These are phyloP conservation scores for Mycena amicta DNA, from an alignment of 768 basidiomycete genomes.

Conservation along the genomic window DNA sequence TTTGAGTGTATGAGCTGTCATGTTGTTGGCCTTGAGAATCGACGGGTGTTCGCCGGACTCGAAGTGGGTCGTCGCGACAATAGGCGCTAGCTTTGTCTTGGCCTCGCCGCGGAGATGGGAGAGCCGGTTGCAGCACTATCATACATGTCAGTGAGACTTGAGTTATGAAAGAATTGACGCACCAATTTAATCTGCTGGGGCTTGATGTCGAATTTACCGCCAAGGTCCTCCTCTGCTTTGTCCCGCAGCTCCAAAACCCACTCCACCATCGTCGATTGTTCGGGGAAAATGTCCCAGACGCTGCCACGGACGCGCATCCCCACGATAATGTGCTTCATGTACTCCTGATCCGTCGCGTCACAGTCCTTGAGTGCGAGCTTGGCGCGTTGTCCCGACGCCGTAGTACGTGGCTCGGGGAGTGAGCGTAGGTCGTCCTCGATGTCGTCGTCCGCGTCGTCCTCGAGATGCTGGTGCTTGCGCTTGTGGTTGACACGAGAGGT, in stretches of 20 bases:
- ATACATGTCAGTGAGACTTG: not conserved
- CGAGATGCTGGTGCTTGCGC: too few species aligned
- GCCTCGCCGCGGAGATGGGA: too few species aligned
- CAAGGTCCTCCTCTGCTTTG: not conserved
- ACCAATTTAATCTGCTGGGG: constrained; percentile 17
- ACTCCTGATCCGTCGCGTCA: too few species aligned
- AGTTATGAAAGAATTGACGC: not conserved
- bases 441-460: too few species aligned
- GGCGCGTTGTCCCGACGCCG: too few species aligned
- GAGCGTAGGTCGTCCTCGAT: too few species aligned
- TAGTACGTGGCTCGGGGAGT: too few species aligned
- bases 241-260: constrained; percentile 7
- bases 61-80: constrained; percentile 21
- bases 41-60: constrained; percentile 17
- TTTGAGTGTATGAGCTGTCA: constrained; percentile 12
- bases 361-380: too few species aligned
- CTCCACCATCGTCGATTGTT: not conserved
- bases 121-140: constrained; percentile 21
- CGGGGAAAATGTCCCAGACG: constrained; percentile 8
- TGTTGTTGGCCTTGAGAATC: constrained; percentile 12
- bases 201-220: not conserved
- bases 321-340: too few species aligned
- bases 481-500: too few species aligned
- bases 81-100: constrained; percentile 23
- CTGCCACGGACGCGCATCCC: too few species aligned